Evolutionary conservation across 139 green algal genomes (phyloP).

Genomic region (Micractinium sp.): DNA sequence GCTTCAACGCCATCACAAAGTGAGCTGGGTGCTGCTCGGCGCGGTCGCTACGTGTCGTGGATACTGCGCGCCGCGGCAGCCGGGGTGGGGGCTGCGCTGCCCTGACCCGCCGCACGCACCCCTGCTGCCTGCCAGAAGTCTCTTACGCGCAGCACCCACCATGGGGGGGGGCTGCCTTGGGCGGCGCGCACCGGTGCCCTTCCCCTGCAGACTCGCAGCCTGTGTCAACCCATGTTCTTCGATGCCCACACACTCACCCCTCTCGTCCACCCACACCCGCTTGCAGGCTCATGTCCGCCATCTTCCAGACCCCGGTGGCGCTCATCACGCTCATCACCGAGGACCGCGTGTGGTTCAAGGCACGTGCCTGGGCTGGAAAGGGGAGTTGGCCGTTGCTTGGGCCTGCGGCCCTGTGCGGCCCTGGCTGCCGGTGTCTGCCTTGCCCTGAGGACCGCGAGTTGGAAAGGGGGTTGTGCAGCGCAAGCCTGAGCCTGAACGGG

Average conservation of each 20-base stretch:
- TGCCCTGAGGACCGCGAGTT: neutral
- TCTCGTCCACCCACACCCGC: neutral
- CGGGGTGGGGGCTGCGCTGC: neutral
- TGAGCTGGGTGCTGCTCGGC: neutral
- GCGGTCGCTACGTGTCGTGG: neutral
- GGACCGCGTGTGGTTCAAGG: conserved; percentile 46
- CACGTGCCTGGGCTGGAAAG: neutral
- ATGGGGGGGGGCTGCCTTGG: too few relatives aligned
- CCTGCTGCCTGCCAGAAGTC: neutral
- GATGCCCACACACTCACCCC: too few relatives aligned
- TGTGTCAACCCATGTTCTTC: too few relatives aligned
- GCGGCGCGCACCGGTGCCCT: too few relatives aligned
- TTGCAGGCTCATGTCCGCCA: conserved; percentile 30
- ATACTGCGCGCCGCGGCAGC: neutral
- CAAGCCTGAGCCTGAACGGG: neutral
- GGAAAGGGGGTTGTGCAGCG: neutral
- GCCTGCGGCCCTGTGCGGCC: neutral
- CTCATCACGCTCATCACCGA: conserved; percentile 42
- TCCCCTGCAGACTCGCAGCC: too few relatives aligned
- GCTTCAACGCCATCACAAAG: conserved; percentile 39
- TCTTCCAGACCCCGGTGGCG: conserved; percentile 42
- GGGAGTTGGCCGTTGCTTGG: too few relatives aligned
- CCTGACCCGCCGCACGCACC: neutral
- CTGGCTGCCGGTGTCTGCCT: too few relatives aligned
- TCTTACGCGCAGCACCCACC: too few relatives aligned